Evolutionary conservation across 2,329 filamentous ascomycete genomes (phyloP), one percentile per base, ranked within the genome.

Genomic region (Cucurbitaria berberidis): DNA sequence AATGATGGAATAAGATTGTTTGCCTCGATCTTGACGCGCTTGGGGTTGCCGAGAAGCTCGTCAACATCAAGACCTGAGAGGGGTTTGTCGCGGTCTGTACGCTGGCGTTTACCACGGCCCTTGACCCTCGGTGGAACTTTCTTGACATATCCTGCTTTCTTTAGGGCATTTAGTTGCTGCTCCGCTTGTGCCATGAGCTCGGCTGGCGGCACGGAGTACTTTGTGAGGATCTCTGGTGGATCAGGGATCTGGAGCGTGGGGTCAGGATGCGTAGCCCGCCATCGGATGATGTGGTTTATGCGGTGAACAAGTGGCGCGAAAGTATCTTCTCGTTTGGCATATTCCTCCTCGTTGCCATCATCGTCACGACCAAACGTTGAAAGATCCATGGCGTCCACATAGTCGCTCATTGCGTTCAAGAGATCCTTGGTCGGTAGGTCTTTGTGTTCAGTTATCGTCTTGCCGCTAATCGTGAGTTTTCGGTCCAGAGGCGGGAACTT

Each of bases 351-450:
- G 9, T 85, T 74, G 11, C 70, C 90, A 38, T 93, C 84, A 40
- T 95, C 90, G 64, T 96, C 89, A 40, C 81, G 83, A 9, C 82
- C 88, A 66, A 88, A 86, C 0, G 74, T 81, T 1, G 88, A 89
- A 2, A 99, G 79, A 66, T 97, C 93, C 93, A 99, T 96, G 7
- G 85, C 86, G 71, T 98, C 91, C 7, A 99, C 91, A 63, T 93
- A 98, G 59, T 91, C 86, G 71, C 87, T 89, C 93, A 99, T 98
- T 1, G 91, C 89, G 43, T 88, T 78, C 48, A 85, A 82, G 21
- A 99, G 81, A 27, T 90, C 85, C 2, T 89, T 82, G 9, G 80
- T 87, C 0, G 95, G 95, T 1, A 99, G 80, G 54, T 96, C 87
- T 30, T 91, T 88, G 67, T 99, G 93, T 64, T 93, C 87, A 10